A percentile compares a stretch with the other conserved stretches of the same genome.
Conservation (phyloP, 306 rosid species). For the Vigna nakashimae region DNA sequence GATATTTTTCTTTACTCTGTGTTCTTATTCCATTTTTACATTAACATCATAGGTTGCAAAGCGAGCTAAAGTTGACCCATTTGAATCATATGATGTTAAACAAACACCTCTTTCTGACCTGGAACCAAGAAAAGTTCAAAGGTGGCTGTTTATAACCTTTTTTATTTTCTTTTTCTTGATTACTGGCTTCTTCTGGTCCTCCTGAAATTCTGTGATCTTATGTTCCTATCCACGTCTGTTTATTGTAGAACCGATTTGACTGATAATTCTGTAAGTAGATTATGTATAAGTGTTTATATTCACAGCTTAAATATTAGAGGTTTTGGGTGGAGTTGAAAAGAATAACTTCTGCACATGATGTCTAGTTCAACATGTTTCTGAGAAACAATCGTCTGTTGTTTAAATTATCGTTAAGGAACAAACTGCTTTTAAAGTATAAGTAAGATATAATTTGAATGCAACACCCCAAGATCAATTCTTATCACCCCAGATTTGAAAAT, state of each 20-base stretch:
- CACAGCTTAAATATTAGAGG: neutral
- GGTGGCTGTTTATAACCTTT: conserved; percentile 57
- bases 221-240: neutral
- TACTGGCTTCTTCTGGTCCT: conserved; percentile 12
- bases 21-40: neutral
- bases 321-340: neutral
- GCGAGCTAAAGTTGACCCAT: conserved; percentile 57
- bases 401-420: neutral
- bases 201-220: neutral
- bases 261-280: neutral
- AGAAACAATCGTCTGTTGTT: neutral
- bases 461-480: neutral
- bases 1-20: conserved; percentile 43
- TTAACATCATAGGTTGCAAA: conserved; percentile 58
- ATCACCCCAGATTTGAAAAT: neutral
- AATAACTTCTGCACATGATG: neutral
- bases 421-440: neutral
- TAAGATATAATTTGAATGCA: neutral
- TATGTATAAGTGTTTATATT: conserved; percentile 12
- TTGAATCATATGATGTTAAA: conserved; percentile 49
- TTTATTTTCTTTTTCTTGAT: neutral
- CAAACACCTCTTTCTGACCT: conserved; percentile 54
- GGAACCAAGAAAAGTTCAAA: conserved; percentile 58
- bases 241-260: neutral
- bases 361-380: neutral